Evolutionary conservation across 2,329 filamentous ascomycete species (phyloP), one percentile per base, ranked within the genome.

Genomic region (Sclerotinia nivalis): DNA sequence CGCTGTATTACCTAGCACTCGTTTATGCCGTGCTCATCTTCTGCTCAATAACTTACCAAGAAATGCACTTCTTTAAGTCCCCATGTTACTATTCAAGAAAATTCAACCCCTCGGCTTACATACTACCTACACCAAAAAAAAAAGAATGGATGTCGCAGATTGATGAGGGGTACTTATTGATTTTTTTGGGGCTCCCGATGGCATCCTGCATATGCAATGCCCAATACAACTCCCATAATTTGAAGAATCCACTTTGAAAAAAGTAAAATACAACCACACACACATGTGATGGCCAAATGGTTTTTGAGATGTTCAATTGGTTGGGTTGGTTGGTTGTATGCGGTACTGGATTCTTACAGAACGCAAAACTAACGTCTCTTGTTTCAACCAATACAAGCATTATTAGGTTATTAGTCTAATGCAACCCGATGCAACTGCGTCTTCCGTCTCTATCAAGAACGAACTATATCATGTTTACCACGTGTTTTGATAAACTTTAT

Each of bases 401-500:
- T 18, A 10, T n/a, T 43, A 59, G 34, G 40, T 37, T 20, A 34
- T n/a, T 59, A 43, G 22, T 40, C 34, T 31, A 58, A 40, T 58
- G 22, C 22, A n/a, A 40, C 55, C 55, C 34, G 20, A 61, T 31
- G 18, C 43, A 45, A 61, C 62, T 4, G 62, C 62, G 49, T 52
- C 40, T 18, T 55, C 40, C 40, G 40, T 43, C 40, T 6, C 40
- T 66, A 4, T 66, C 18, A 13, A 34, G 18, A 18, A n/a, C 9
- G 37, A 49, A 22, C 31, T n/a, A 1, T 56, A 56, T 66, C 64
- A 20, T 58, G 64, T 31, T 47, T 66, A 25, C 52, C 64, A 66
- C 25, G 40, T 66, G 64, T n/a, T 18, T 43, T 43, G 37, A 25
- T 43, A 40, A 55, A 45, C 15, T 25, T 47, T 60, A 25, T 45